Percentiles rank a stretch among this genome's conserved stretches.
Conservation (phyloP, 2,329 filamentous ascomycete species). For the Ophiostoma sp. region DNA sequence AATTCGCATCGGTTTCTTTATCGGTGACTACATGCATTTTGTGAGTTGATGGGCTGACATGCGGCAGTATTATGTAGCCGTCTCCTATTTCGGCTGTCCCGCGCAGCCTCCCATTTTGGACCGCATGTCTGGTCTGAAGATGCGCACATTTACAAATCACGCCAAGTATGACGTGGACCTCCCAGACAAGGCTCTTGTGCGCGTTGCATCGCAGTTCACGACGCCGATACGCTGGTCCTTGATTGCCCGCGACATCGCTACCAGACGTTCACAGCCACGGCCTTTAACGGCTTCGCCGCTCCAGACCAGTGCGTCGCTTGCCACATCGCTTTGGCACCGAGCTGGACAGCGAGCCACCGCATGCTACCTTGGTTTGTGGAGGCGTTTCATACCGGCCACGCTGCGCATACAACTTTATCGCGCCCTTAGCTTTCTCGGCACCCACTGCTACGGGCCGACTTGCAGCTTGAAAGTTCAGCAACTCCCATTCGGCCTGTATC, state of each 20-base stretch:
- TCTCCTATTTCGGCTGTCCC: background rate
- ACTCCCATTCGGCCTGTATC: background rate
- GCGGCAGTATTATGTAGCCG: background rate
- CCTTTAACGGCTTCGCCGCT: background rate
- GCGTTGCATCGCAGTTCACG: background rate
- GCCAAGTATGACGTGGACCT: background rate
- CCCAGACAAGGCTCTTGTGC: background rate
- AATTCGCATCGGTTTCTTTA: no score
- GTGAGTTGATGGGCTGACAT: no score
- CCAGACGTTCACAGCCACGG: background rate
- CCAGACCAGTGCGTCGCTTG: background rate
- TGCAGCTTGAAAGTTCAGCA: background rate
- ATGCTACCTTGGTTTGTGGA: background rate
- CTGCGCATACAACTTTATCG: background rate
- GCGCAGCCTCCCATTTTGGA: background rate
- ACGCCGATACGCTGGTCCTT: background rate
- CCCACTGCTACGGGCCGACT: background rate
- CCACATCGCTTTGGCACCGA: background rate
- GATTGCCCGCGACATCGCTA: background rate
- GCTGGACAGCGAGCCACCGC: background rate
- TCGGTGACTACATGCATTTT: no score
- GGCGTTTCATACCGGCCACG: background rate
- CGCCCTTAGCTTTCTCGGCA: background rate
- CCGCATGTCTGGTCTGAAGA: background rate
- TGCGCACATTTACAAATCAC: background rate